phyloP scores from a whole-genome alignment of 192 early-diverging fungal species.

The Chytriomyces hyalinus region DNA sequence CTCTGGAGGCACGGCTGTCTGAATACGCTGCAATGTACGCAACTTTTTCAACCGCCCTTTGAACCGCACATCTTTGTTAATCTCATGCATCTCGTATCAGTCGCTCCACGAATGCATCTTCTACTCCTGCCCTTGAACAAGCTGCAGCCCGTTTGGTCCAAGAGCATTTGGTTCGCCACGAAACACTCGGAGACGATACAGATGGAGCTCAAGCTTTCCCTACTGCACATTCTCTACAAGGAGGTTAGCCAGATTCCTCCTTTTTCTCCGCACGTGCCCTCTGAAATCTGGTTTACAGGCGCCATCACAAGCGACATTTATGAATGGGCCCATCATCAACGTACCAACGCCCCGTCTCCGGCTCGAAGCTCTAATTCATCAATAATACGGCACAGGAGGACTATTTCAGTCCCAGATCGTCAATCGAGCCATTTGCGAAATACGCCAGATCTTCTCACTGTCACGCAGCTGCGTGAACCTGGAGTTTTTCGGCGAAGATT shows the following conservation, averaged over 20 bases:
- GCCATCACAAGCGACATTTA: slow-evolving; percentile 89
- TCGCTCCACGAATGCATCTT: neutral
- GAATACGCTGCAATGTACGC: slow-evolving; percentile 8
- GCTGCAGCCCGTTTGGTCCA: slow-evolving; percentile 12
- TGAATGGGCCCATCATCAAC: slow-evolving; percentile 75
- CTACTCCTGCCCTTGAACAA: slow-evolving; percentile 16
- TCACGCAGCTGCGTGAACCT: slow-evolving; percentile 71
- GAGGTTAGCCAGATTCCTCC: neutral
- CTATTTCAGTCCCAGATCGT: slow-evolving; percentile 52
- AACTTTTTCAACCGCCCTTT: neutral
- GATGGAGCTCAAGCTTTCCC: neutral
- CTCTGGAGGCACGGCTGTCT: neutral
- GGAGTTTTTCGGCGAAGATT: slow-evolving; percentile 91
- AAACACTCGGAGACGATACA: neutral
- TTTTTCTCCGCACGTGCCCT: neutral
- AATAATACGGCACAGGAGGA: slow-evolving; percentile 22
- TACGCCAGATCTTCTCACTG: slow-evolving; percentile 25
- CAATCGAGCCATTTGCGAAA: slow-evolving; percentile 12
- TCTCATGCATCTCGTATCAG: neutral
- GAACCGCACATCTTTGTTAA: neutral
- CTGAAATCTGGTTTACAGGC: slow-evolving; percentile 50
- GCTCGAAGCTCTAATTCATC: slow-evolving; percentile 46
- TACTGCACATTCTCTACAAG: neutral
- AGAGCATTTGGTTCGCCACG: slow-evolving; percentile 8
- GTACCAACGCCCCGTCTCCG: slow-evolving; percentile 39